phyloP scores from a whole-genome alignment of 257 asterid species.

The Prunella vulgaris region DNA sequence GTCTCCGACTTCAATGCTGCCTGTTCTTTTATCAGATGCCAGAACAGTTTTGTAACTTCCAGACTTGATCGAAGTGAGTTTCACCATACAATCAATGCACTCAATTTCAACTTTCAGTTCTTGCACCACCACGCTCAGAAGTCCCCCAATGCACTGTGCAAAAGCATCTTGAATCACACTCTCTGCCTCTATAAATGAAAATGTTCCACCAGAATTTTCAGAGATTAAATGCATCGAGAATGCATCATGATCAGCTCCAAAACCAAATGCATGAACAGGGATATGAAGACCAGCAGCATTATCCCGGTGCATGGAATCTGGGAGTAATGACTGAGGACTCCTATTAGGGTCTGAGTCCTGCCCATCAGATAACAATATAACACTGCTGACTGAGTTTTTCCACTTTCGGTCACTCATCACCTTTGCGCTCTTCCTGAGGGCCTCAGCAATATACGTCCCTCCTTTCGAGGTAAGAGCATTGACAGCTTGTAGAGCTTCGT shows the following conservation, averaged over 20 bases:
- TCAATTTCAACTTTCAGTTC: slow-evolving; percentile 56
- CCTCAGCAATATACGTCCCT: slow-evolving; percentile 84
- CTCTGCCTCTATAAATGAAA: slow-evolving; percentile 87
- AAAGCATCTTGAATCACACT: slow-evolving; percentile 89
- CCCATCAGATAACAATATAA: slow-evolving; percentile 85
- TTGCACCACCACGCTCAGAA: slow-evolving; percentile 78
- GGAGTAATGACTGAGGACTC: slow-evolving; percentile 48
- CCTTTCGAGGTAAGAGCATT: slow-evolving; percentile 75
- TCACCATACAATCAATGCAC: slow-evolving; percentile 49
- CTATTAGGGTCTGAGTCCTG: slow-evolving; percentile 63
- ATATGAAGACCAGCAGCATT: slow-evolving; percentile 31
- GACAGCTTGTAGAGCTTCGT: slow-evolving; percentile 75
- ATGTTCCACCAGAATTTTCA: slow-evolving; percentile 87
- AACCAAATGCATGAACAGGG: slow-evolving; percentile 89
- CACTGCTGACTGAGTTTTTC: slow-evolving; percentile 63
- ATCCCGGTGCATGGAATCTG: slow-evolving; percentile 45
- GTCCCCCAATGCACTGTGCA: slow-evolving; percentile 97
- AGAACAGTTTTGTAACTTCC: slow-evolving; percentile 64
- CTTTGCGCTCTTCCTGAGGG: slow-evolving; percentile 67
- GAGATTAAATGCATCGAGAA: slow-evolving; percentile 71
- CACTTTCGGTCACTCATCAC: slow-evolving; percentile 68
- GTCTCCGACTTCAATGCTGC: slow-evolving; percentile 68
- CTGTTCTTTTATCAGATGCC: slow-evolving; percentile 40
- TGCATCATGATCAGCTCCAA: slow-evolving; percentile 91
- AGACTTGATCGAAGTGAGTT: slow-evolving; percentile 50